Percentiles rank a stretch among this genome's conserved stretches.
phyloP scores from a whole-genome alignment of 2,329 filamentous ascomycete species.

The Fusarium scirpi region DNA sequence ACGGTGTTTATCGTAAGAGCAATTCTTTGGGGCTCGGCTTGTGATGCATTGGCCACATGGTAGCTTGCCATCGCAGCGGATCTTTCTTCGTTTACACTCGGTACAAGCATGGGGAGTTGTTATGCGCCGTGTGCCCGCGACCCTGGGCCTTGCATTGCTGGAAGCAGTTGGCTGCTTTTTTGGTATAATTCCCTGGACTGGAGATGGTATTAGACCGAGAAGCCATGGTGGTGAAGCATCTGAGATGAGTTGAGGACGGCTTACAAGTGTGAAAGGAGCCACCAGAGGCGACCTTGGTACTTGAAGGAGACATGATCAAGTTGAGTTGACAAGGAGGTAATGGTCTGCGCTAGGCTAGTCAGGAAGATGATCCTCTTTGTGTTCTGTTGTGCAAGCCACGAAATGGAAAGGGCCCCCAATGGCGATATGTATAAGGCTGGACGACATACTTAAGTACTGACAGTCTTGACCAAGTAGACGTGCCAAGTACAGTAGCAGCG shows the following conservation, averaged over 20 bases:
- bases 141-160: constrained; percentile 54
- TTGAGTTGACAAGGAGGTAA: constrained; percentile 26
- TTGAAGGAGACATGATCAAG: constrained; percentile 55
- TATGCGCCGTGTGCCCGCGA: constrained; percentile 60
- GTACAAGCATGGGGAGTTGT: constrained; percentile 75
- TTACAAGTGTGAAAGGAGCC: constrained; percentile 53
- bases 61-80: constrained; percentile 84
- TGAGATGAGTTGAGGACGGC: constrained; percentile 7
- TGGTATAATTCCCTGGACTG: constrained; percentile 66
- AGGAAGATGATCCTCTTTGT: constrained; percentile 14
- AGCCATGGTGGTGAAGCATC: neutral
- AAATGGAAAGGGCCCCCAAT: constrained; percentile 35
- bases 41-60: constrained; percentile 87
- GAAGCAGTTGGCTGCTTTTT: constrained; percentile 58
- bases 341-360: constrained; percentile 31
- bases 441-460: constrained; percentile 35
- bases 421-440: constrained; percentile 30
- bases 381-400: constrained; percentile 26
- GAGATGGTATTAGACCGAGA: constrained; percentile 17
- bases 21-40: constrained; percentile 82
- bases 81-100: constrained; percentile 84
- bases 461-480: constrained; percentile 27
- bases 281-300: constrained; percentile 57
- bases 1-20: constrained; percentile 84
- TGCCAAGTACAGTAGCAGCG: constrained; percentile 27